Evolutionary conservation across 495 filamentous ascomycete species (phyloP), one percentile per base, ranked within the genome.

Genomic region (Diplogelasinospora grovesii): DNA sequence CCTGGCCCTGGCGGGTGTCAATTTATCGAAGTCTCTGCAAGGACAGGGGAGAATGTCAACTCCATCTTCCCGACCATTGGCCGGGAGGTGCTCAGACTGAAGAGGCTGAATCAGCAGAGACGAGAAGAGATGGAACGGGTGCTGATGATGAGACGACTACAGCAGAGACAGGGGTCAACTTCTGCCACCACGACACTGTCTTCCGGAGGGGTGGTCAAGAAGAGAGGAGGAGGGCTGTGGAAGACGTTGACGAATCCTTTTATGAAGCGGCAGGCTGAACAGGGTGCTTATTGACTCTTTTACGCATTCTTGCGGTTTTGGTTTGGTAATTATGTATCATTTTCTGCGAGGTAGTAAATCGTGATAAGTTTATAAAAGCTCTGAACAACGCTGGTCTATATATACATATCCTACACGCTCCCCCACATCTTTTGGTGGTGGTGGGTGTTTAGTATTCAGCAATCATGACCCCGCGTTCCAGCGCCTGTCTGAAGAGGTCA

Each of bases 1-100:
- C 31, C 8, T 5, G 13, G 11, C 19, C 0, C 6, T 7, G 5
- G 19, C 3, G 50, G 33, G 2, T 41, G 43, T 8, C 14, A 18
- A 9, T 66, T 66, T 36, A 25, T 64, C 19, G 64, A 69, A 41
- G 60, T 61, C 7, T 66, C 62, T 20, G 62, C 62, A 9, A 57
- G 50, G 31, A 64, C 57, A 5, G 66, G 66, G 14, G 56, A 59
- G 16, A 61, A 63, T 23, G 49, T 68, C 18, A 49, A 54, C 14
- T 24, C 30, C 10, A 21, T 66, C 9, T 68, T 68, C 28, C 36
- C 46, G 5, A 32, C 40, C 20, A 16, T 68, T 0, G 63, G 52
- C 5, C 45, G 37, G 22, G 60, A 68, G 27, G 43, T 61, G 9
- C 41, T 69, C 8, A 44, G 48, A 29, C 29, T 50, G 13, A 45